phyloP scores from a whole-genome alignment of 2,329 filamentous ascomycete genomes.

The Ophiocordyceps australis region DNA sequence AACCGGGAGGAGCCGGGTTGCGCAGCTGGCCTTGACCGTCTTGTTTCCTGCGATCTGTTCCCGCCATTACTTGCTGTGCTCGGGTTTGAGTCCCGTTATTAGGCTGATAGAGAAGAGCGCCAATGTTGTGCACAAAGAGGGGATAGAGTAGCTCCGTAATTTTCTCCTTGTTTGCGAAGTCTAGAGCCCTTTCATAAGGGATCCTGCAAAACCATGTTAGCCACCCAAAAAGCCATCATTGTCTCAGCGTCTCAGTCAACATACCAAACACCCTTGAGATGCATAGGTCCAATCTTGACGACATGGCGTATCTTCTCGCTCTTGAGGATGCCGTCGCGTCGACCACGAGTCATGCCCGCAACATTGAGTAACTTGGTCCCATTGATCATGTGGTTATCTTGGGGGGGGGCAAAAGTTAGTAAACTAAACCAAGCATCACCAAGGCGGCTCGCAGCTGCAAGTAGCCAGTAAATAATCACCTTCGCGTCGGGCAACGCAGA shows the following conservation, averaged over 20 bases:
- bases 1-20: conserved; percentile 31
- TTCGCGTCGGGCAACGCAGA: conserved; percentile 88
- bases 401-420: no score
- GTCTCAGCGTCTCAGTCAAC: no score
- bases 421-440: no score
- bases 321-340: conserved; percentile 90
- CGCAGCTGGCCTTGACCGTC: conserved; percentile 50
- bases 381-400: conserved; percentile 98
- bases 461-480: no score
- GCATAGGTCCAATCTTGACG: conserved; percentile 98
- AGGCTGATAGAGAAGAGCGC: conserved; percentile 81
- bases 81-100: conserved; percentile 71
- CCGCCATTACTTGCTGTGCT: conserved; percentile 75
- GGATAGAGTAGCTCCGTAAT: conserved; percentile 93
- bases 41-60: conserved; percentile 59
- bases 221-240: no score
- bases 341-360: conserved; percentile 91
- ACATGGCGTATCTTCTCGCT: conserved; percentile 95
- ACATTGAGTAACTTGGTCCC: conserved; percentile 95
- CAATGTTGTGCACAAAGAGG: conserved; percentile 94
- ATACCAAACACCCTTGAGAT: conserved; percentile 92
- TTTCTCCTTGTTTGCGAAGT: conserved; percentile 99
- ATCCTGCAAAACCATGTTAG: no score
- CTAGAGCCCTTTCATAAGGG: conserved; percentile 88
- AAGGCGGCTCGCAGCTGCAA: no score